Conservation (phyloP, 345 rosid genomes). For the Gossypium herbaceum region DNA sequence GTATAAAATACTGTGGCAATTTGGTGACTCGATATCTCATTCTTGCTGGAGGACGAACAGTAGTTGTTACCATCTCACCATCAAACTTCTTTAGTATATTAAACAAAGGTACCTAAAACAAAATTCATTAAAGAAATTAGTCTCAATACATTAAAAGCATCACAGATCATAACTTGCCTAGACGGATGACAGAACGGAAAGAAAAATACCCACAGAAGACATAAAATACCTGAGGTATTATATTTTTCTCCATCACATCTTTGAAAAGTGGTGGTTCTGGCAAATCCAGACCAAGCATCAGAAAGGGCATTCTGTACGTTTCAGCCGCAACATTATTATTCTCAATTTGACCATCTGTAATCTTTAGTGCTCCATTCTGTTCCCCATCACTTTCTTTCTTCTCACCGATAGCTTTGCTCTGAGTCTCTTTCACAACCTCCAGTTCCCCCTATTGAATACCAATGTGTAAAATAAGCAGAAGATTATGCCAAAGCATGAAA, state of each 20-base stretch:
- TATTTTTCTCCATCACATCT: slow-evolving; percentile 99
- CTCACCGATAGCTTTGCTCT: slow-evolving; percentile 41
- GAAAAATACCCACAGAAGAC: not conserved
- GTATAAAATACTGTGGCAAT: slow-evolving; percentile 75
- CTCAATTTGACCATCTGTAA: slow-evolving; percentile 29
- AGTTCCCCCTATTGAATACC: slow-evolving; percentile 60
- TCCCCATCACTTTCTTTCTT: slow-evolving; percentile 42
- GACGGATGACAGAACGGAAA: not conserved
- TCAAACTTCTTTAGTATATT: slow-evolving; percentile 91
- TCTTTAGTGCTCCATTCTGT: slow-evolving; percentile 21
- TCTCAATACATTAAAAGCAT: not conserved
- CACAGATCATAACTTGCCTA: not conserved
- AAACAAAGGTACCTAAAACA: slow-evolving; percentile 74
- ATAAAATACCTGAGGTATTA: slow-evolving; percentile 81
- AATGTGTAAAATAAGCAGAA: slow-evolving; percentile 15
- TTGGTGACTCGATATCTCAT: slow-evolving; percentile 77
- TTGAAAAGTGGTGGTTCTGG: slow-evolving; percentile 97
- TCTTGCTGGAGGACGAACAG: slow-evolving; percentile 88
- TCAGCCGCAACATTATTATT: slow-evolving; percentile 32
- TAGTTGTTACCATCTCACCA: slow-evolving; percentile 84
- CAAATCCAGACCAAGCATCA: slow-evolving; percentile 97
- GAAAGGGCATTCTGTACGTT: slow-evolving; percentile 79
- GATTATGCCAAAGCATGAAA: not conserved
- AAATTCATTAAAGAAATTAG: slow-evolving; percentile 4
- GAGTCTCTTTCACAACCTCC: slow-evolving; percentile 81